A percentile compares a stretch with the other conserved stretches of the same genome.
phyloP scores from a whole-genome alignment of 495 filamentous ascomycete genomes.

The Glutinoglossum americanum region DNA sequence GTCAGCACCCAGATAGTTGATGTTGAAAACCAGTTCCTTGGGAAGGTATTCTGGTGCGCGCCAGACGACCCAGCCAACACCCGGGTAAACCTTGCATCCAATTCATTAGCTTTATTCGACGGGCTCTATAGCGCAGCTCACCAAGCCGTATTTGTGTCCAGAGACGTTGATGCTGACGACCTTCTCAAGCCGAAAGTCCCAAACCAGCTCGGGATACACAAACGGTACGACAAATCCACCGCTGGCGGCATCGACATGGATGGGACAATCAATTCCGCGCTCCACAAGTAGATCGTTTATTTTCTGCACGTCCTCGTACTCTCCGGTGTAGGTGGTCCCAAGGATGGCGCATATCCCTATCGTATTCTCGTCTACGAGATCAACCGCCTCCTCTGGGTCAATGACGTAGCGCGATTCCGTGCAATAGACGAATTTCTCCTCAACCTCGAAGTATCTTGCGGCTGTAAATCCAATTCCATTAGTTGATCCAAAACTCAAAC shows the following conservation, averaged over 20 bases:
- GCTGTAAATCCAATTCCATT: slow-evolving; percentile 19
- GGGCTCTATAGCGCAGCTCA: slow-evolving; percentile 4
- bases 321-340: slow-evolving; percentile 84
- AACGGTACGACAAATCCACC: slow-evolving; percentile 87
- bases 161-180: slow-evolving; percentile 85
- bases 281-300: slow-evolving; percentile 66
- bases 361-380: slow-evolving; percentile 83
- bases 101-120: neutral
- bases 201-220: slow-evolving; percentile 53
- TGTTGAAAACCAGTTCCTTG: slow-evolving; percentile 86
- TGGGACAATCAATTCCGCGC: slow-evolving; percentile 50
- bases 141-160: slow-evolving; percentile 65
- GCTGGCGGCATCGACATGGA: slow-evolving; percentile 79
- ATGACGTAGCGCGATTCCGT: slow-evolving; percentile 63
- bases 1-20: slow-evolving; percentile 88
- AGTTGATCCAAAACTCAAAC: neutral
- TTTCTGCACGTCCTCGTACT: slow-evolving; percentile 80
- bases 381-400: slow-evolving; percentile 61
- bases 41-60: slow-evolving; percentile 63
- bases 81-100: slow-evolving; percentile 45
- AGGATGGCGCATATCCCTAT: slow-evolving; percentile 84
- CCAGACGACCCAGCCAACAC: slow-evolving; percentile 87
- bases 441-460: slow-evolving; percentile 81
- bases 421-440: slow-evolving; percentile 77
- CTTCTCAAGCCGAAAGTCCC: slow-evolving; percentile 74